Percentiles rank a stretch among this genome's conserved stretches.
phyloP scores from a whole-genome alignment of 306 rosid genomes.

The Vigna trinervia region DNA sequence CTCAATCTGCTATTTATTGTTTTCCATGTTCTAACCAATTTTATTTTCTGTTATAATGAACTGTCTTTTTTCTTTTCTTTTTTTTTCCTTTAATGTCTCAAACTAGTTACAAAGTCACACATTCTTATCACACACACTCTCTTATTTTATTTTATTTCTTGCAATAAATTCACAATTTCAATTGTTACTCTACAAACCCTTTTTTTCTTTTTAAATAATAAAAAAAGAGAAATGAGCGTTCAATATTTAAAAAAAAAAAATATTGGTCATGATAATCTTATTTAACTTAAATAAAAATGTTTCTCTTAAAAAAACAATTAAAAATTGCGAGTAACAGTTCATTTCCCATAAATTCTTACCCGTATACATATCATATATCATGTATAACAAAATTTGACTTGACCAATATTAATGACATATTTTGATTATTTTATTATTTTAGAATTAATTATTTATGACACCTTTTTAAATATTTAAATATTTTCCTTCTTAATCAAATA shows the following conservation, averaged over 20 bases:
- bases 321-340: no score
- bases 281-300: no score
- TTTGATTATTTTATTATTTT: background rate
- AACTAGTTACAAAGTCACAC: background rate
- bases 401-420: background rate
- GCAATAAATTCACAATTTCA: background rate
- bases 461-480: no score
- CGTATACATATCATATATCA: no score
- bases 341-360: no score
- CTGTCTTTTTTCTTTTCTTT: background rate
- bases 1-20: constrained; percentile 14
- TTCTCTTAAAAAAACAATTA: no score
- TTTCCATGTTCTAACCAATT: background rate
- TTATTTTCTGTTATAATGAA: background rate
- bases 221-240: no score
- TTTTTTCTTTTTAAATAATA: no score
- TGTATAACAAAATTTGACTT: background rate
- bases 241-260: no score
- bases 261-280: no score
- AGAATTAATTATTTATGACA: background rate
- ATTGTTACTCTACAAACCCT: no score
- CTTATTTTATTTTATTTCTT: background rate
- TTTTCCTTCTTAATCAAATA: no score
- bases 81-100: background rate
- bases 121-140: background rate